Conservation (phyloP, 495 filamentous ascomycete genomes). For the Ramalina peruviana region DNA sequence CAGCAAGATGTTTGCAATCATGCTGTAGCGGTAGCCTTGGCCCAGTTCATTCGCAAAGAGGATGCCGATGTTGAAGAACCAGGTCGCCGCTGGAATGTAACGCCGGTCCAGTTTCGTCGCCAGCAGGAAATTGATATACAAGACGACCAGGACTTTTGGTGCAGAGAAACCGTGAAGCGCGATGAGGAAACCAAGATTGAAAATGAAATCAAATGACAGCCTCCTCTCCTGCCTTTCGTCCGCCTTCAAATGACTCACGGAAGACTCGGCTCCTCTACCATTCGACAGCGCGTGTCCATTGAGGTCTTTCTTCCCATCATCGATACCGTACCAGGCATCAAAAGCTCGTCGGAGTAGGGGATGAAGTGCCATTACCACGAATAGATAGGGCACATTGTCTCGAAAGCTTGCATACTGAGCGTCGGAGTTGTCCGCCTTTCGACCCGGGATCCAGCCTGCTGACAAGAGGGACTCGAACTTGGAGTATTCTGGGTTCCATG, state of each 20-base stretch:
- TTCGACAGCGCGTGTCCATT: constrained; percentile 1
- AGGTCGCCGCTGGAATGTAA: constrained; percentile 63
- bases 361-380: constrained; percentile 55
- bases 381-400: constrained; percentile 70
- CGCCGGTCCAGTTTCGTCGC: constrained; percentile 51
- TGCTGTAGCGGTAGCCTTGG: constrained; percentile 57
- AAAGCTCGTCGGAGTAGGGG: constrained; percentile 63
- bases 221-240: constrained; percentile 60
- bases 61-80: constrained; percentile 80
- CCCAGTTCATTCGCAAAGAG: constrained; percentile 85
- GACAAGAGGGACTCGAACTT: constrained; percentile 59
- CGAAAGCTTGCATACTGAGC: constrained; percentile 78
- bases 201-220: constrained; percentile 70
- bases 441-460: constrained; percentile 87
- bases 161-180: constrained; percentile 76
- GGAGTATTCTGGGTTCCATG: constrained; percentile 65
- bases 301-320: background rate
- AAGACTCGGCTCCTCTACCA: constrained; percentile 2
- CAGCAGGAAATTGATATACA: constrained; percentile 70
- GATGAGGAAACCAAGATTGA: constrained; percentile 63
- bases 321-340: constrained; percentile 26
- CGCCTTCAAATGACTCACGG: constrained; percentile 23
- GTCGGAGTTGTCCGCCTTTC: constrained; percentile 88
- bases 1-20: constrained; percentile 41
- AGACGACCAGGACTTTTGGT: constrained; percentile 64